phyloP scores from a whole-genome alignment of 2,329 filamentous ascomycete species.

The Aspergillus floridensis region DNA sequence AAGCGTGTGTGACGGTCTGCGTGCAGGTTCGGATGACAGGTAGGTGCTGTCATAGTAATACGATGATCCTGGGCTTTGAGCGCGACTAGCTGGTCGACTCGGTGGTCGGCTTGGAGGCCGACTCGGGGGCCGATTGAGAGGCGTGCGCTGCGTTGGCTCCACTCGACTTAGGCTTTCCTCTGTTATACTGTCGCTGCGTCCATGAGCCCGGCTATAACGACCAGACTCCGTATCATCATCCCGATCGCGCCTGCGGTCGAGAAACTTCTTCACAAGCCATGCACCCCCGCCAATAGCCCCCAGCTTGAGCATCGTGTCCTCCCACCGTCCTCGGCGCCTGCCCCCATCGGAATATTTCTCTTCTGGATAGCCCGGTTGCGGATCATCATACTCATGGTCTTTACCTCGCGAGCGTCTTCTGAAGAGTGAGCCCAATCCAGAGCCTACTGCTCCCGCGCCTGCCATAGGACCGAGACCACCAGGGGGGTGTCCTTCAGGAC shows the following conservation, averaged over 20 bases:
- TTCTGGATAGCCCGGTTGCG: constrained; percentile 59
- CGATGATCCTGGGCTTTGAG: constrained; percentile 36
- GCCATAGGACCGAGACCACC: constrained; percentile 50
- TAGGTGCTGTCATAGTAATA: constrained; percentile 43
- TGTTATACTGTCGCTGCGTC: constrained; percentile 44
- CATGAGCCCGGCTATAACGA: constrained; percentile 53
- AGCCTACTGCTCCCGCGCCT: constrained; percentile 56
- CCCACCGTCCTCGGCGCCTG: constrained; percentile 54
- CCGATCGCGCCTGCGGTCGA: constrained; percentile 54
- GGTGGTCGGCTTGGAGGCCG: constrained; percentile 34
- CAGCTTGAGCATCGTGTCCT: constrained; percentile 59
- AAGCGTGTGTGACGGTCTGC: constrained; percentile 50
- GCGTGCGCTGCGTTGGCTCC: constrained; percentile 36
- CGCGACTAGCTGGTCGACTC: constrained; percentile 30
- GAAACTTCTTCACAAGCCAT: constrained; percentile 59
- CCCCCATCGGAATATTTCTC: constrained; percentile 64
- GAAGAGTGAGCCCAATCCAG: constrained; percentile 56
- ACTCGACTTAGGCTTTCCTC: constrained; percentile 47
- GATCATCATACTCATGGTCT: constrained; percentile 43
- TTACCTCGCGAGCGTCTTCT: constrained; percentile 42
- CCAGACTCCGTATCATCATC: constrained; percentile 54
- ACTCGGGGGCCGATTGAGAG: constrained; percentile 35
- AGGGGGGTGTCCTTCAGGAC: constrained; percentile 45
- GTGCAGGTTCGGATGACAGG: constrained; percentile 27
- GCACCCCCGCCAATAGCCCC: constrained; percentile 63